A percentile compares a stretch with the other conserved stretches of the same genome.
Conservation (phyloP, 78 protist species). For the Dictyostelium brefeldianum region DNA sequence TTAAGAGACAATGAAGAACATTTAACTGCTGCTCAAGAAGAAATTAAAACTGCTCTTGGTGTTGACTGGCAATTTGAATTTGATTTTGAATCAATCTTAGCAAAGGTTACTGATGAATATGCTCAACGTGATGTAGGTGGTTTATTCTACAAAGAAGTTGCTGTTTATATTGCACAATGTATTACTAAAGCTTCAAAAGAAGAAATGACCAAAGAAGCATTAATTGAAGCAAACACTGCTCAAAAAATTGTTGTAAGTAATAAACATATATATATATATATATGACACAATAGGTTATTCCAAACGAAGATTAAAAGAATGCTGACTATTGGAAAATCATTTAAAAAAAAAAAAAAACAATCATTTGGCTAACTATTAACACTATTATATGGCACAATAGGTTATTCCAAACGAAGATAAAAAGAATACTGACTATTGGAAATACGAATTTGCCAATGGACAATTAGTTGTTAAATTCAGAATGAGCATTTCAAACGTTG, state of each 20-base stretch:
- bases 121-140: conserved; percentile 15
- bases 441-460: conserved; percentile 18
- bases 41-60: conserved; percentile 15
- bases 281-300: conserved; percentile 1
- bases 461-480: conserved; percentile 6
- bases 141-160: conserved; percentile 50
- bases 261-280: too few relatives aligned
- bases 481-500: not conserved
- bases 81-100: conserved; percentile 47
- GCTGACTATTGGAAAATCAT: conserved; percentile 43
- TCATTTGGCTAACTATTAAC: too few relatives aligned
- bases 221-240: conserved; percentile 50
- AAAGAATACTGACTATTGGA: conserved; percentile 61
- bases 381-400: too few relatives aligned
- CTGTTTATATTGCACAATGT: conserved; percentile 4
- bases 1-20: conserved; percentile 55
- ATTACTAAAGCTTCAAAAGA: not conserved
- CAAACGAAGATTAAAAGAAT: conserved; percentile 67
- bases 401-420: conserved; percentile 60
- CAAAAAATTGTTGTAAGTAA: conserved; percentile 21
- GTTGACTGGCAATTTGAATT: conserved; percentile 47
- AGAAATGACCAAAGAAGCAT: conserved; percentile 63
- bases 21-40: conserved; percentile 17
- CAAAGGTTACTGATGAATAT: conserved; percentile 4
- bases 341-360: conserved; percentile 47